These are phyloP conservation scores for Phtheirospermum japonicum DNA, from an alignment of 257 asterid genomes.

Conservation along the genomic window DNA sequence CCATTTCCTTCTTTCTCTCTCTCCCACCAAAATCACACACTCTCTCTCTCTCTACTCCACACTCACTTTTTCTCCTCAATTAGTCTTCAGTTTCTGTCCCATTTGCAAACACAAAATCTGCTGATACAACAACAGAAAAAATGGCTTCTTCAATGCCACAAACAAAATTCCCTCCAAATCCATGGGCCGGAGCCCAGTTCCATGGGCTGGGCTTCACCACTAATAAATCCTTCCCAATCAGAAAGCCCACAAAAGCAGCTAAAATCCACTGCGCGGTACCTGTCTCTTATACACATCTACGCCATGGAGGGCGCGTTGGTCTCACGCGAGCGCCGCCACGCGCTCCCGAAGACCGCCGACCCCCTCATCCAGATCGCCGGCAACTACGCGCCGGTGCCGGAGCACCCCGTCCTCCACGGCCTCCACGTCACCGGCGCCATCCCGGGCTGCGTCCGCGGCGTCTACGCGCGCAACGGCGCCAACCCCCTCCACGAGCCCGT, in stretches of 20 bases:
- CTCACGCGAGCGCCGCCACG: constrained; percentile 39
- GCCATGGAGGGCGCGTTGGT: constrained; percentile 43
- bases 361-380: constrained; percentile 60
- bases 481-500: constrained; percentile 61
- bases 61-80: too few species aligned
- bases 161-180: neutral
- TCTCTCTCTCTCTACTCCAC: neutral
- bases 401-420: constrained; percentile 40
- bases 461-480: constrained; percentile 67
- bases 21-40: constrained; percentile 28
- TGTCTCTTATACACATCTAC: too few species aligned
- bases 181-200: constrained; percentile 22
- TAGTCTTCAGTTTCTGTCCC: too few species aligned
- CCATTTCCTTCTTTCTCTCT: constrained; percentile 22
- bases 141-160: constrained; percentile 37
- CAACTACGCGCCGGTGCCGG: constrained; percentile 65
- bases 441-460: constrained; percentile 65
- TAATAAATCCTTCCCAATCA: constrained; percentile 26
- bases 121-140: too few species aligned
- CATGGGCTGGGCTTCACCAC: constrained; percentile 8
- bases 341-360: constrained; percentile 56
- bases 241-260: constrained; percentile 22
- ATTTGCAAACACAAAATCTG: neutral
- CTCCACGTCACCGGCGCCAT: constrained; percentile 47
- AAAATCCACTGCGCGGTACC: constrained; percentile 34